Conservation (phyloP, 768 basidiomycete genomes). For the Auricularia auricula-judae region DNA sequence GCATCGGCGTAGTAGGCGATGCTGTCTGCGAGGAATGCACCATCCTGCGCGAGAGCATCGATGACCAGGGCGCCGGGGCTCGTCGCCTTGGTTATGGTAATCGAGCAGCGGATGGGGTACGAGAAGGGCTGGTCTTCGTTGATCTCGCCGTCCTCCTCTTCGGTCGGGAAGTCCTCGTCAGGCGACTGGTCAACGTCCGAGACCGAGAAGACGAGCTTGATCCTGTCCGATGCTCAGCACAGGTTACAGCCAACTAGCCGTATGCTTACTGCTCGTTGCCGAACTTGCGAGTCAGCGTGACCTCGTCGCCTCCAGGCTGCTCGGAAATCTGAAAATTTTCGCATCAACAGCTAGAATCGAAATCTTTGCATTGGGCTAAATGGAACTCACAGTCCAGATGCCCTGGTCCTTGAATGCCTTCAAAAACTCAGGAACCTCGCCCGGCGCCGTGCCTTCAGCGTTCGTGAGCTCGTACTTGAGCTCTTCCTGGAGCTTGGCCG, state of each 20-base stretch:
- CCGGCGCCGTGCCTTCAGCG: conserved; percentile 20
- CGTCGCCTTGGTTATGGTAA: conserved; percentile 67
- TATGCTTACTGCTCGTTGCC: conserved; percentile 75
- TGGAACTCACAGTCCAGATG: conserved; percentile 58
- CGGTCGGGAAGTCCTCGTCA: conserved; percentile 29
- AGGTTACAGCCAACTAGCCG: background rate
- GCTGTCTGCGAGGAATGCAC: conserved; percentile 78
- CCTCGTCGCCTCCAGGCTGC: conserved; percentile 63
- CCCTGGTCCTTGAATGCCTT: conserved; percentile 60
- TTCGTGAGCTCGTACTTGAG: conserved; percentile 75
- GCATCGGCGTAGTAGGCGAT: conserved; percentile 74
- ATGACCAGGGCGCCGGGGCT: conserved; percentile 59
- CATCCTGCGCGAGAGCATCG: conserved; percentile 71
- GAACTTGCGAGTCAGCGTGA: conserved; percentile 70
- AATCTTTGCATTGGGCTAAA: background rate
- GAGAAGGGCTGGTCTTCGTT: conserved; percentile 26
- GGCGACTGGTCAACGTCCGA: conserved; percentile 58
- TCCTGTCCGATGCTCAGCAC: conserved; percentile 29
- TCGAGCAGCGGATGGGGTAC: conserved; percentile 67
- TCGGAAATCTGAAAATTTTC: conserved; percentile 49
- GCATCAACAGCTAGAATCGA: background rate
- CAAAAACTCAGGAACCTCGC: conserved; percentile 61
- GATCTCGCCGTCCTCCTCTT: conserved; percentile 25
- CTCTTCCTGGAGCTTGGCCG: conserved; percentile 70
- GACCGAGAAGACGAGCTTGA: conserved; percentile 88